Evolutionary conservation across 371 early-diverging fungal genomes (phyloP), one percentile per base, ranked within the genome.

Genomic region (Batkoa obscura): DNA sequence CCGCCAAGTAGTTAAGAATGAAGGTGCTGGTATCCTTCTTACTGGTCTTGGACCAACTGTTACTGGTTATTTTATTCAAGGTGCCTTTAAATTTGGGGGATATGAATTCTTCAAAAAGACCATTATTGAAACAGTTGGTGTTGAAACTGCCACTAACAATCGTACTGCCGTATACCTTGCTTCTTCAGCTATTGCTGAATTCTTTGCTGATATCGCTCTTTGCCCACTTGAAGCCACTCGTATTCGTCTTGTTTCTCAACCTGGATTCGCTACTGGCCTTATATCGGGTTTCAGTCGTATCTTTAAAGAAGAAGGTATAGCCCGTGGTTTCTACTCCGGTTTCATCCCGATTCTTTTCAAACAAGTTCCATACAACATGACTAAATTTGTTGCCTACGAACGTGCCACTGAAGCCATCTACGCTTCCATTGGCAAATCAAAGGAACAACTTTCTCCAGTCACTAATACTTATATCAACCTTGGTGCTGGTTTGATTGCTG

Each of bases 311-410:
- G 82, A 83, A 51, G 82, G 82, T 68, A 73, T 69, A 52, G 45
- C 74, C 58, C 75, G 76, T 59, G 83, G 79, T 65, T 80, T 81
- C 72, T 83, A 81, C 74, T 79, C 78, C 61, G 81, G 81, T 60
- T 79, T 81, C 67, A 80, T 80, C 56, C 84, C 84, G 43, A 80
- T 83, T 64, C 68, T 79, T 62, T 71, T 81, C 67, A 81, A 80
- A 69, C 82, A 81, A 64, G 74, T 83, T 64, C 83, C 83, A 43
- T 94, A 94, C 75, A 94, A 93, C 58, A 88, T 94, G 80, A 87
- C 88, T 67, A 93, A 93, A 75, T 94, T 93, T 67, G 88, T 83
- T 62, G 80, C 81, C 61, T 90, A 82, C 66, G 91, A 90, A 68
- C 80, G 68, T 57, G 80, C 79, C 31, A 71, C 74, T 49, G 72